Evolutionary conservation across 106 monocot species (phyloP).

Genomic region (Allium cepa): DNA sequence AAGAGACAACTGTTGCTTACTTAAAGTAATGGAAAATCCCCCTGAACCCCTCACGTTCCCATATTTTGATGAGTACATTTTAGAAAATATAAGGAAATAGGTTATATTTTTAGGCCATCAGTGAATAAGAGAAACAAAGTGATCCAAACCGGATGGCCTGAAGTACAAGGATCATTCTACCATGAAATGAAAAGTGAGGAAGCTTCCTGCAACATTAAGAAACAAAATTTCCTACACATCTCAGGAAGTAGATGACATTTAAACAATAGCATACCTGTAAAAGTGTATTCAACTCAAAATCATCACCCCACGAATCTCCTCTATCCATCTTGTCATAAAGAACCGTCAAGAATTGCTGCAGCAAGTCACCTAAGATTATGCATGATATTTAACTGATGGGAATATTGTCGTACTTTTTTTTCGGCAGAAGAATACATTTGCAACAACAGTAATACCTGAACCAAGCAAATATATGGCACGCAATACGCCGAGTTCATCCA

Average conservation of each 20-base stretch:
- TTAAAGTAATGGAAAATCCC: too few relatives aligned
- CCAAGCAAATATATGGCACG: conserved; percentile 90
- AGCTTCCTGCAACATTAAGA: too few relatives aligned
- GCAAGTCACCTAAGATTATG: conserved; percentile 65
- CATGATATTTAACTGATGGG: background rate
- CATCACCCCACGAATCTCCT: conserved; percentile 91
- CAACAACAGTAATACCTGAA: conserved; percentile 46
- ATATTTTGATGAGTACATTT: too few relatives aligned
- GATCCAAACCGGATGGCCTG: too few relatives aligned
- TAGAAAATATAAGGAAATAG: too few relatives aligned
- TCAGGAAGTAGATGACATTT: conserved; percentile 2
- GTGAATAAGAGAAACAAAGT: too few relatives aligned
- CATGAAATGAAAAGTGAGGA: too few relatives aligned
- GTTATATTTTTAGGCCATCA: too few relatives aligned
- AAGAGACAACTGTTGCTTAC: too few relatives aligned
- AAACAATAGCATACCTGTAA: conserved; percentile 47
- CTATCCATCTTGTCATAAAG: conserved; percentile 74
- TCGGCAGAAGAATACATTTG: too few relatives aligned
- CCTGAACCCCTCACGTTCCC: too few relatives aligned
- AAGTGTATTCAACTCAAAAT: conserved; percentile 87
- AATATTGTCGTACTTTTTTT: background rate
- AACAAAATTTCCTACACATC: background rate
- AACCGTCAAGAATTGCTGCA: conserved; percentile 72
- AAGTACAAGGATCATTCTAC: too few relatives aligned
- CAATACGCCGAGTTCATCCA: conserved; percentile 80